Conservation (phyloP, 352 stramenopile species). For the Phytophthora tubulina region DNA sequence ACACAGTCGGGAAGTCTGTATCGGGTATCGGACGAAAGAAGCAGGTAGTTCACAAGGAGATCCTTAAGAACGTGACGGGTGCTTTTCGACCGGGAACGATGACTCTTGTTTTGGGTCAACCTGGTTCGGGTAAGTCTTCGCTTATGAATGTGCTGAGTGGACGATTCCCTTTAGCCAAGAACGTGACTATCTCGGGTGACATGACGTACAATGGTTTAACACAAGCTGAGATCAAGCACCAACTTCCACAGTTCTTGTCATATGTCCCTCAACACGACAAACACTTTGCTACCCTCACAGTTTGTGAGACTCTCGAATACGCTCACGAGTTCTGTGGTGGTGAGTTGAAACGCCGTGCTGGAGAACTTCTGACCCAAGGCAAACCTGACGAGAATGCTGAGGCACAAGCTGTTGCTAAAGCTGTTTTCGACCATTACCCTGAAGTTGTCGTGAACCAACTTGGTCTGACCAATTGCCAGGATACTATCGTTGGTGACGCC, state of each 20-base stretch:
- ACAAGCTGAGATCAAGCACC: slow-evolving; percentile 37
- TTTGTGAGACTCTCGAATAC: slow-evolving; percentile 69
- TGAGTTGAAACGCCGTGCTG: slow-evolving; percentile 40
- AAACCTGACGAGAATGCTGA: slow-evolving; percentile 52
- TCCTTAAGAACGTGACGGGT: slow-evolving; percentile 45
- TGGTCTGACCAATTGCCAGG: slow-evolving; percentile 61
- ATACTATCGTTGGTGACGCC: slow-evolving; percentile 72
- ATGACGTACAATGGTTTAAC: slow-evolving; percentile 63
- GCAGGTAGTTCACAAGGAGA: slow-evolving; percentile 33
- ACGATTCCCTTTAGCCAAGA: slow-evolving; percentile 52
- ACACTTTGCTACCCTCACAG: slow-evolving; percentile 49
- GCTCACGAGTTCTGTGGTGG: slow-evolving; percentile 63
- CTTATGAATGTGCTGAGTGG: slow-evolving; percentile 52
- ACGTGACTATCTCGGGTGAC: slow-evolving; percentile 47
- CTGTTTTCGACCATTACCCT: slow-evolving; percentile 57
- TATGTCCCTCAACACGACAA: slow-evolving; percentile 64
- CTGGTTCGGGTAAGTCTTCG: slow-evolving; percentile 39
- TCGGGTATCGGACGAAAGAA: slow-evolving; percentile 40
- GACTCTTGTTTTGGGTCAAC: slow-evolving; percentile 40
- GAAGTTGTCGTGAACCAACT: slow-evolving; percentile 61
- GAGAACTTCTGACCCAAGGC: slow-evolving; percentile 47
- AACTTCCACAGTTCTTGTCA: slow-evolving; percentile 57
- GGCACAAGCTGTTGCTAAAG: slow-evolving; percentile 40
- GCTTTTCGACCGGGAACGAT: slow-evolving; percentile 51
- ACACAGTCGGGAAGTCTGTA: slow-evolving; percentile 50